Evolutionary conservation across 73 alveolate genomes (phyloP).

Genomic region (Paraurostyla sp.): DNA sequence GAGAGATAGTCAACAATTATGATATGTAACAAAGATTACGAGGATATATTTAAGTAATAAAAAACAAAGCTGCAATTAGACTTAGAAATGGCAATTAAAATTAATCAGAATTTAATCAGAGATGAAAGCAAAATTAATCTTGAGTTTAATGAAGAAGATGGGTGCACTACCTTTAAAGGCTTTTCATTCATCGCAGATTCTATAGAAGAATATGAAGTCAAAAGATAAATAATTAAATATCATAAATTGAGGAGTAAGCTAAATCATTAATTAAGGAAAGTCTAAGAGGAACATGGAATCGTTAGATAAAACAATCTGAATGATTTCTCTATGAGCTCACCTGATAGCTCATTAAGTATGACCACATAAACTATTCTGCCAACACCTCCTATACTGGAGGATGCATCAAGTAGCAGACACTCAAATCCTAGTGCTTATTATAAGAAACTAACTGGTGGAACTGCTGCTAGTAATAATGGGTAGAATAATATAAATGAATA

Average conservation of each 20-base stretch:
- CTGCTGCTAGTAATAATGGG: background rate
- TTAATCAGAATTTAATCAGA: slow-evolving; percentile 9
- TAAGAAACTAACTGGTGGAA: background rate
- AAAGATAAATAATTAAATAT: slow-evolving; percentile 15
- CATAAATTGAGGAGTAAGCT: slow-evolving; percentile 22
- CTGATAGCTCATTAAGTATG: background rate
- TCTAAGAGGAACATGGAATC: slow-evolving; percentile 27
- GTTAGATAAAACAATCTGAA: background rate
- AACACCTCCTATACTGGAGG: slow-evolving; percentile 41
- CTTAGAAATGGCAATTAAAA: slow-evolving; percentile 33
- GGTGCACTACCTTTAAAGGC: slow-evolving; percentile 19
- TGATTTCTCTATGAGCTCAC: background rate
- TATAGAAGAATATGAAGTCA: slow-evolving; percentile 29
- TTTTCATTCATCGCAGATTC: slow-evolving; percentile 49
- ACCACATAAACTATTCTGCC: background rate
- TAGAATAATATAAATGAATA: background rate
- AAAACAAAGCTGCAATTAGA: background rate
- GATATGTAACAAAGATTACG: background rate
- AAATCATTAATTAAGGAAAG: background rate
- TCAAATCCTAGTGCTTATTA: slow-evolving; percentile 37
- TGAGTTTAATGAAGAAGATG: slow-evolving; percentile 26
- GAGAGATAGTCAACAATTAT: background rate
- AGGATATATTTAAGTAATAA: slow-evolving; percentile 16
- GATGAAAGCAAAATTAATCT: slow-evolving; percentile 37
- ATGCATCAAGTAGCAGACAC: slow-evolving; percentile 14